Evolutionary conservation across 2,329 filamentous ascomycete species (phyloP), one percentile per base, ranked within the genome.

Genomic region (Monosporascus sp.): DNA sequence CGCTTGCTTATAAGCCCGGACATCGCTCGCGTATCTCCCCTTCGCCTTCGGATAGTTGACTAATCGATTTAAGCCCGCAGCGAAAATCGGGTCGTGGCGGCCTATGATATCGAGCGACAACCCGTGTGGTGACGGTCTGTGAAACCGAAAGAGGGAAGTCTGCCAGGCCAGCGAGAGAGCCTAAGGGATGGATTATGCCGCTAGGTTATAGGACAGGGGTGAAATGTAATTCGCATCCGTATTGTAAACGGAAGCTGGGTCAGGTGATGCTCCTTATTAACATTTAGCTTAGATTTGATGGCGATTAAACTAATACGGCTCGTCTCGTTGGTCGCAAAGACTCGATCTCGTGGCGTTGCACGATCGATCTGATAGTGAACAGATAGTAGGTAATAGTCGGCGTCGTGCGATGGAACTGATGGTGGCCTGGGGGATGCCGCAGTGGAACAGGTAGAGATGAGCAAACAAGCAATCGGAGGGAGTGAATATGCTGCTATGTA

Each of bases 1-100:
- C 94, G 91, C 81, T 97, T 99, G 79, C 87, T 96, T 70, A 95
- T 78, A 45, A 84, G 79, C 52, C 82, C 80, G 53, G 89, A 81
- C 89, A 92, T 94, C 9, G 48, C 50, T 58, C 51, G 55, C 56
- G 55, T 51, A 52, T 51, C 38, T 49, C 22, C 37, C 37, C 45
- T 35, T 37, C 37, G 37, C 43, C 40, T 53, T 46, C 24, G n/a
- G 41, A 44, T 5, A 26, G 41, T 20, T 7, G 43, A 14, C 31
- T 35, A 35, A 14, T 35, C 20, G 11, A 28, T 15, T 14, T 26
- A n/a, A 17, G 14, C 22, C 26, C 31, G 7, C 24, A 48, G 41
- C 31, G 5, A 17, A 35, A 38, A 18, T 20, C n/a, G 41, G 43
- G 5, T 40, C 8, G 14, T 35, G 26, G 40, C 40, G 41, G 43